Conservation (phyloP, 2,329 filamentous ascomycete genomes). For the Aphanocladium album region DNA sequence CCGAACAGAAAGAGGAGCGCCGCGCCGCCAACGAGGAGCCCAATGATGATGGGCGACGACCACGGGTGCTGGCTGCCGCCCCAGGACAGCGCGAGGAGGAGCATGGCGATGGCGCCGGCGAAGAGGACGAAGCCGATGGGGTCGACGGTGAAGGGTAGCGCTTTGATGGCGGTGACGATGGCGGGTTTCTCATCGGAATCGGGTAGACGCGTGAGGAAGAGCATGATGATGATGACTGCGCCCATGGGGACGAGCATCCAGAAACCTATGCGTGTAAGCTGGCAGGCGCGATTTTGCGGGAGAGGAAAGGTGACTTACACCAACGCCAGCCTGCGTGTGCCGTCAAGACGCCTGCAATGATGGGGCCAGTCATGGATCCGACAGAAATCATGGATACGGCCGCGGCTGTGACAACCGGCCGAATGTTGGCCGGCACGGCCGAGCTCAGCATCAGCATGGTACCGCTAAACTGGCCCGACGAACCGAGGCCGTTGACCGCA, state of each 20-base stretch:
- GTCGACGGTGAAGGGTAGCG: too few relatives aligned
- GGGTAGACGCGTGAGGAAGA: neutral
- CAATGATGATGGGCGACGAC: constrained; percentile 39
- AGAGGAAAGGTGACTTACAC: neutral
- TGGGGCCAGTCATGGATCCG: constrained; percentile 3
- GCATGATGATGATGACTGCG: neutral
- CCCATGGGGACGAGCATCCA: neutral
- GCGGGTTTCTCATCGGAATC: neutral
- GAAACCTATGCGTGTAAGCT: neutral
- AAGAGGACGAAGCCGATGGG: constrained; percentile 39
- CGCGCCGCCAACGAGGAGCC: constrained; percentile 23
- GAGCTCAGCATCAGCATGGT: neutral
- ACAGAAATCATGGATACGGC: constrained; percentile 1
- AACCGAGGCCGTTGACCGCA: neutral
- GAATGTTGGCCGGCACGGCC: neutral
- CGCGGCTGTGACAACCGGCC: neutral
- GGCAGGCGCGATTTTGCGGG: neutral
- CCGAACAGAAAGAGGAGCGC: neutral
- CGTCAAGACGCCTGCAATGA: constrained; percentile 5
- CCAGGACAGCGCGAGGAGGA: constrained; percentile 40
- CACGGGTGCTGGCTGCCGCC: constrained; percentile 35
- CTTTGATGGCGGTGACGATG: too few relatives aligned
- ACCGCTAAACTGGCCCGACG: constrained; percentile 3
- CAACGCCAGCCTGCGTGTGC: constrained; percentile 1
- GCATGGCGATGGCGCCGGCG: constrained; percentile 37